Evolutionary conservation across 2,329 filamentous ascomycete genomes (phyloP).

Genomic region (Verticillium nubilum): DNA sequence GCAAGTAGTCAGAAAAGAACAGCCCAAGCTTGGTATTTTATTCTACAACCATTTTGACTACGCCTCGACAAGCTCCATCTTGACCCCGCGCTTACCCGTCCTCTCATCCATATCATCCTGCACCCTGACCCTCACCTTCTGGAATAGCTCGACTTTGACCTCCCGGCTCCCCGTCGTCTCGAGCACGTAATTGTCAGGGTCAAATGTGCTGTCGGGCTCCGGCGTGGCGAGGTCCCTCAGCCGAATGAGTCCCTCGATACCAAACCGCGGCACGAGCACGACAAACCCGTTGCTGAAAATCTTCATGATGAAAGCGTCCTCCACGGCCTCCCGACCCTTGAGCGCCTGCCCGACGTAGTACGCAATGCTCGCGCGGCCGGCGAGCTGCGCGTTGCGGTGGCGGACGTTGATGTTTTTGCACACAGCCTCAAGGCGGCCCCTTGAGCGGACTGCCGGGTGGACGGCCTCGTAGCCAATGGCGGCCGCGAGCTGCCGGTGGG

Average conservation of each 20-base stretch:
- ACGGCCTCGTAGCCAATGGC: constrained; percentile 89
- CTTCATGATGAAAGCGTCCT: constrained; percentile 94
- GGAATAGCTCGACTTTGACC: constrained; percentile 74
- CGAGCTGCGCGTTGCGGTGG: constrained; percentile 94
- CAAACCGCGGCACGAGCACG: constrained; percentile 91
- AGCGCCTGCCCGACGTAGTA: constrained; percentile 98
- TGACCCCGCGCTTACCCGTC: constrained; percentile 92
- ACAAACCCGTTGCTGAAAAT: constrained; percentile 98
- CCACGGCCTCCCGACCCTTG: constrained; percentile 68
- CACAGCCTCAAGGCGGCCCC: constrained; percentile 81
- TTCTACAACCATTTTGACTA: constrained; percentile 3
- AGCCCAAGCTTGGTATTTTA: not conserved
- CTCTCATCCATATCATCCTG: constrained; percentile 89
- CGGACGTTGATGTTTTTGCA: constrained; percentile 98
- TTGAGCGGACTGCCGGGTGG: constrained; percentile 75
- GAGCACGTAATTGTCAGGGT: constrained; percentile 80
- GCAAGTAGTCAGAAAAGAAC: not conserved
- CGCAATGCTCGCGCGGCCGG: constrained; percentile 87
- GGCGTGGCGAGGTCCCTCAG: constrained; percentile 74
- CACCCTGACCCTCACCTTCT: constrained; percentile 84
- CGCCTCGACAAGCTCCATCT: constrained; percentile 58
- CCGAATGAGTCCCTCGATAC: constrained; percentile 87
- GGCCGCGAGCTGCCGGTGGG: constrained; percentile 88
- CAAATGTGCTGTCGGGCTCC: constrained; percentile 76
- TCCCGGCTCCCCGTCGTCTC: constrained; percentile 50